Evolutionary conservation across 208 protist genomes (phyloP).

Genomic region (Leishmania martiniquensis): DNA sequence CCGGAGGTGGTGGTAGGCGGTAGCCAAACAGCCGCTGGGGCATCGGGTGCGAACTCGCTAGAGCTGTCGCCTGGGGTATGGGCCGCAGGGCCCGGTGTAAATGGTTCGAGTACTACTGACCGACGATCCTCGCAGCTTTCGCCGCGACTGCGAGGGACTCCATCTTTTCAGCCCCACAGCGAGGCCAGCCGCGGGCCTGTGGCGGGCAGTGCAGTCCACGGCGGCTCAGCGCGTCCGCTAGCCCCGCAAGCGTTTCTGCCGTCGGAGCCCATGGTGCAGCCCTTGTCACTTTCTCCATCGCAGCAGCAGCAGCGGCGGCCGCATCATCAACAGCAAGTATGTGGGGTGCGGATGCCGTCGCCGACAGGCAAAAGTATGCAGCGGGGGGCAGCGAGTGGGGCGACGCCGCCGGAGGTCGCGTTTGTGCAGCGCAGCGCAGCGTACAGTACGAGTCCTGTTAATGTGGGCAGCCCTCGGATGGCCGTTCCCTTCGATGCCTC

Average conservation of each 20-base stretch:
- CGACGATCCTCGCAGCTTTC: not conserved
- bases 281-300: not conserved
- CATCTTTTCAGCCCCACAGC: slow-evolving; percentile 20
- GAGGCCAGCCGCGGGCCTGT: slow-evolving; percentile 10
- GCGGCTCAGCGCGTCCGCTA: slow-evolving; percentile 14
- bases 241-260: slow-evolving; percentile 22
- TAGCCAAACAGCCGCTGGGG: not conserved
- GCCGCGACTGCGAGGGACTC: not conserved
- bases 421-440: slow-evolving; percentile 1
- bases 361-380: slow-evolving; percentile 3
- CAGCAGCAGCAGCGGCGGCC: not conserved
- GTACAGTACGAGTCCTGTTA: slow-evolving; percentile 1
- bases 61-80: not conserved
- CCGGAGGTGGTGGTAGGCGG: slow-evolving; percentile 1
- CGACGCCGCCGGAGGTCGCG: slow-evolving; percentile 1
- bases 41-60: not conserved
- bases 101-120: not conserved
- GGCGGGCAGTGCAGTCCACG: slow-evolving; percentile 13
- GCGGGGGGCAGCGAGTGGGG: not conserved
- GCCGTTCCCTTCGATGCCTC: slow-evolving; percentile 8
- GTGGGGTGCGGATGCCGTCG: slow-evolving; percentile 21
- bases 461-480: slow-evolving; percentile 21
- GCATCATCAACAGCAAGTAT: slow-evolving; percentile 21
- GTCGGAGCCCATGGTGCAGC: slow-evolving; percentile 12
- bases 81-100: not conserved